phyloP scores from a whole-genome alignment of 257 asterid species.

The Henckelia pumila region DNA sequence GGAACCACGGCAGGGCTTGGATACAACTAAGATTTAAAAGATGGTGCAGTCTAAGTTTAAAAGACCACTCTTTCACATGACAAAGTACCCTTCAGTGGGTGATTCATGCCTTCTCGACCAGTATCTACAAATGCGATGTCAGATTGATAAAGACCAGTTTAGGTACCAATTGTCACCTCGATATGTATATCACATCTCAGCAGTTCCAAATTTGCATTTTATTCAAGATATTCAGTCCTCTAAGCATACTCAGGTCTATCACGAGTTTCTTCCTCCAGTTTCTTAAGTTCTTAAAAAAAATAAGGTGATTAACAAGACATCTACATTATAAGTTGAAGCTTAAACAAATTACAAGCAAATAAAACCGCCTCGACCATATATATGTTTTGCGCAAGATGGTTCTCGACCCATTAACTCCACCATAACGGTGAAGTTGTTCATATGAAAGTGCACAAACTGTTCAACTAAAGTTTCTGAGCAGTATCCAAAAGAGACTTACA shows the following conservation, averaged over 20 bases:
- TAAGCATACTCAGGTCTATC: not conserved
- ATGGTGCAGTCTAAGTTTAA: no score
- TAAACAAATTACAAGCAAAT: not conserved
- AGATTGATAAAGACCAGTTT: not conserved
- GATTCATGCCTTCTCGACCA: not conserved
- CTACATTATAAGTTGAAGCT: slow-evolving; percentile 16
- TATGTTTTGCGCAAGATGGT: slow-evolving; percentile 1
- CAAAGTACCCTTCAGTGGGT: not conserved
- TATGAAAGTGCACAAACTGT: slow-evolving; percentile 10
- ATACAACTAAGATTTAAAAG: no score
- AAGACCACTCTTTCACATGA: not conserved
- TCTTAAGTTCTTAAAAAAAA: not conserved
- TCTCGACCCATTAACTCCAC: not conserved
- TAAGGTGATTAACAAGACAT: slow-evolving; percentile 17
- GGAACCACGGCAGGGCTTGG: not conserved
- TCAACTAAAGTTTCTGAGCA: not conserved
- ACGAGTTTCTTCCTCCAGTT: not conserved
- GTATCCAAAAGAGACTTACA: slow-evolving; percentile 38
- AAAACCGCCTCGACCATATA: slow-evolving; percentile 7
- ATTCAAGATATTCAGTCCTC: not conserved
- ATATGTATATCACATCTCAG: not conserved
- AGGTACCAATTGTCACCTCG: not conserved
- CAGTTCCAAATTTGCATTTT: not conserved
- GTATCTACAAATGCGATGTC: not conserved
- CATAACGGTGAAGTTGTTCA: slow-evolving; percentile 12